Evolutionary conservation across 805 yeast species (phyloP), one percentile per base, ranked within the genome.

Genomic region (Sugiyamaella boreocaroliniensis): DNA sequence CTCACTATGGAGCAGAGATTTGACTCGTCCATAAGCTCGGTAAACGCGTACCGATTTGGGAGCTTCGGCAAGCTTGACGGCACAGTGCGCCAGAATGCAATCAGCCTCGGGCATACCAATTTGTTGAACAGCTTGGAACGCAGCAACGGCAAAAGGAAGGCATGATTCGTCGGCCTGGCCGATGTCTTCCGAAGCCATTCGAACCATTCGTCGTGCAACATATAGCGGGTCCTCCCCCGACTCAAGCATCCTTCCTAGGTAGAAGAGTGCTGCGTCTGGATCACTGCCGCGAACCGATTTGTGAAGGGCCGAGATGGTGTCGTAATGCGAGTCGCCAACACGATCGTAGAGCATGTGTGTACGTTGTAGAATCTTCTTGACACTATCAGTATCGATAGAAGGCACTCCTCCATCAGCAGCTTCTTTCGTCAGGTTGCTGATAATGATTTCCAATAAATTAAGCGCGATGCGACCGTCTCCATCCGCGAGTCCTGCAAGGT

Each of bases 71-170:
- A 93, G 71, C 60, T 90, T 86, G n/a, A 86, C 89, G 1, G 95
- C 90, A 68, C 97, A 89, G 61, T 93, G 98, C 0, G 89, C 98
- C 43, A 93, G 69, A 6, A 89, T 82, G 20, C 87, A 75, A 65
- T 90, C 96, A 2, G 93, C 92, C 63, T 93, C 99, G 0, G 99
- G 99, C 77, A 93, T 74, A 0, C 99, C 99, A 18, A 93, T 78
- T 67, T 86, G 86, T 71, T 88, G 89, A 2, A 87, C 83, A 0
- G 97, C 89, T 43, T 88, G 87, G 66, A 86, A 87, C 0, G 95
- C 80, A 0, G 97, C 82, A 2, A 86, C 76, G 0, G 96, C 93
- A 70, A 93, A 84, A 1, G 97, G 96, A 43, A 93, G 69, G 60
- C 95, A 81, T 0, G 85, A 68, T 49, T 89, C 88, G 66, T 93